Evolutionary conservation across 345 rosid species (phyloP), one percentile per base, ranked within the genome.

Genomic region (Salix purpurea): DNA sequence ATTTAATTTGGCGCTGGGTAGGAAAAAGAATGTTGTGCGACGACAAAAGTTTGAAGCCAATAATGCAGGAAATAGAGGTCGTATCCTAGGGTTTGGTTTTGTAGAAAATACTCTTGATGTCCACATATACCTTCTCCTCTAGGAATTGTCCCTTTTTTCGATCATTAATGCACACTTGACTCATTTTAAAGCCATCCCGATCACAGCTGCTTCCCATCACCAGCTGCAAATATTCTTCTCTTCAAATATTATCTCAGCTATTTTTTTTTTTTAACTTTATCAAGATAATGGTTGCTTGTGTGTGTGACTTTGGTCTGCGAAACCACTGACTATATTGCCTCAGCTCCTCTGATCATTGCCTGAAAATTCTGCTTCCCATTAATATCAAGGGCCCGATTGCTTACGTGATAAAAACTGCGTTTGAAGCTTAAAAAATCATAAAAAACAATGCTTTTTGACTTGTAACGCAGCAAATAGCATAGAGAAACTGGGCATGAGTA

Each of bases 121-220:
- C 36, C 61, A 24, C 50, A 2, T 13, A 40, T 40, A 13, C 65
- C 39, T 12, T 46, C 37, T 50, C 37, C 10, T 65, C 15, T 39
- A 10, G 34, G 65, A 21, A 54, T 6, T 67, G 30, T 30, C 68
- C 32, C n/a, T 30, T 18, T 32, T 69, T 76, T 11, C 26, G 15
- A 7, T 40, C 72, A 39, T 80, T 42, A 76, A 60, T 36, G 73
- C 64, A 34, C 18, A 10, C 52, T 73, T 76, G 80, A 72, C 74
- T 65, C 50, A 4, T 70, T 40, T 24, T 36, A 64, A 62, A 7
- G 52, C 32, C 15, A 12, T 36, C 28, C 36, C 56, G 1, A 21
- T 18, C 32, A 32, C 26, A 11, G 23, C 23, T 72, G 24, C 65
- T 56, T 56, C 21, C 58, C 37, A n/a, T 21, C 26, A 23, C 30